These are phyloP conservation scores for Suillus clintonianus DNA, from an alignment of 768 basidiomycete species.

Conservation along the genomic window DNA sequence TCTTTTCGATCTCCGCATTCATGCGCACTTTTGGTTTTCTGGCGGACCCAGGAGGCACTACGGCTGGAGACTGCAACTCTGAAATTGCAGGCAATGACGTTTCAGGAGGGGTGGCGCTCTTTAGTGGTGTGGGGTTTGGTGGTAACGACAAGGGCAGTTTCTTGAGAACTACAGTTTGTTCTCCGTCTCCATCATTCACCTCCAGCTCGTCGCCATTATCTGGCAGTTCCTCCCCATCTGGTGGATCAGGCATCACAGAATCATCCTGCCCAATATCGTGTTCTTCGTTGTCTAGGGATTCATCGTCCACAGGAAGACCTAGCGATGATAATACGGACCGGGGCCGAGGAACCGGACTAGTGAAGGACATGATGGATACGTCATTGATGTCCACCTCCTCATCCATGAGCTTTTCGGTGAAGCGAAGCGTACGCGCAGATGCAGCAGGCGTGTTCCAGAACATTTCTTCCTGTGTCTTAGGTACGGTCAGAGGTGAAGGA, in stretches of 20 bases:
- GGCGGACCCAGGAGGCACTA: constrained; percentile 14
- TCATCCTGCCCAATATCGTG: not conserved
- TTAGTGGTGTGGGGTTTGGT: not conserved
- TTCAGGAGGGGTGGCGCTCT: not conserved
- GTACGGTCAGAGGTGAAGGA: constrained; percentile 20
- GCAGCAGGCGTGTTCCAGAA: constrained; percentile 66
- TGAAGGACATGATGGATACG: constrained; percentile 47
- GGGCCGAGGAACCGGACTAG: constrained; percentile 41
- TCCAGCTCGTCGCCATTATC: not conserved
- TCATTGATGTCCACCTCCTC: constrained; percentile 63
- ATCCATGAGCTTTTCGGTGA: constrained; percentile 63
- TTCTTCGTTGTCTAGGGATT: not conserved
- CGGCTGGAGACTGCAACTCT: not conserved
- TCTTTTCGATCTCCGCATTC: constrained; percentile 65
- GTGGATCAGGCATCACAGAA: not conserved
- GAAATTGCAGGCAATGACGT: constrained; percentile 7
- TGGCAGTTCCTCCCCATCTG: not conserved
- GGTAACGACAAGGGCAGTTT: constrained; percentile 10
- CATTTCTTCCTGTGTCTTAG: constrained; percentile 49
- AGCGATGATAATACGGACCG: constrained; percentile 30
- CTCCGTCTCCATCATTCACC: constrained; percentile 28
- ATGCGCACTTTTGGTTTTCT: constrained; percentile 46
- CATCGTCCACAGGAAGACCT: not conserved
- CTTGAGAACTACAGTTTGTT: constrained; percentile 32
- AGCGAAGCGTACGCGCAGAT: constrained; percentile 57